Base-by-base conservation (phyloP, 129 eudicot species). In the Escallonia herrerae region DNA sequence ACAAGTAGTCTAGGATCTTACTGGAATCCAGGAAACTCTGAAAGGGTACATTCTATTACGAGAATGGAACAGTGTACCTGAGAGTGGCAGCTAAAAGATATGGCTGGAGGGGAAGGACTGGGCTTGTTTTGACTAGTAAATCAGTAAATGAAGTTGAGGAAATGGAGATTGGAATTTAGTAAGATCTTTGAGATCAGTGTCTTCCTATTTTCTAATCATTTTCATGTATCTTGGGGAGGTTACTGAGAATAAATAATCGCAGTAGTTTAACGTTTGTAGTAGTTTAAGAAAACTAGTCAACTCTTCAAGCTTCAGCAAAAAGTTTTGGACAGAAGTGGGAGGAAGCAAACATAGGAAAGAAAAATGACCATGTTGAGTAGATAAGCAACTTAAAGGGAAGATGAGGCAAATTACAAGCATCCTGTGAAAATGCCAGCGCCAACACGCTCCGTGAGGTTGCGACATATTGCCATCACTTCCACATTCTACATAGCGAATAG, bases 111-210 rank as follows among this genome's bases (percentile, higher is more conserved):
- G n/a, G 56, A 47, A 56, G 64, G 15, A 44, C 11, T 44, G 44
- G 44, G 43, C 68, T 57, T 68, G 44, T 38, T 40, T 49, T 46
- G 57, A 4, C 65, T 14, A 53, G 8, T 6, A 38, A 56, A 56
- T 11, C 44, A 55, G 10, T 38, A 8, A n/a, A 15, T 15, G 59
- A 7, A 59, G 42, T 60, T n/a, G 37, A 49, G 40, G 61, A 40
- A 40, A 15, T 6, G 39, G 15, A 15, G 43, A 60, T 63, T 4
- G 7, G 42, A 40, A 22, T 13, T 43, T 43, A 5, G 48, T 33
- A 43, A n/a, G 38, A 62, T 61, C 61, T 61, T 22, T 40, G 74
- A 70, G 68, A 61, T 70, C 46, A 42, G 74, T 7, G 65, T 51
- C 65, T 5, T 50, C n/a, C 33, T 60, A 22, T 40, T 38, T 49